Base-by-base conservation (phyloP, 257 asterid genomes). In the Linderniella brevidens region DNA sequence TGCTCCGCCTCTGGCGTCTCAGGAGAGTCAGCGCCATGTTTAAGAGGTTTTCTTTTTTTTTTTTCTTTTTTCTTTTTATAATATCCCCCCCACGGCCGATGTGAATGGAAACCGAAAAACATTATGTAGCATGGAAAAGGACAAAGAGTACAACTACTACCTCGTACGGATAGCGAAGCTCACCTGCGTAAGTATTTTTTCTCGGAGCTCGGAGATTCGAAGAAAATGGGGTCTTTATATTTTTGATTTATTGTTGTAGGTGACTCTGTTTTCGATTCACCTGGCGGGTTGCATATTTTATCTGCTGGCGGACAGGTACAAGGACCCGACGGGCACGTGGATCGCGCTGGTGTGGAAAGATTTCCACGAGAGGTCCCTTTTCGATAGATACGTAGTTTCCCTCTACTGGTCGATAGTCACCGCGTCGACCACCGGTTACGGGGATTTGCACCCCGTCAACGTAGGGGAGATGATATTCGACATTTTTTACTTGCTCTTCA, bases 381-480 rank as follows among this genome's bases (percentile, higher is more conserved):
- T 94, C 96, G 56, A 66, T 49, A 79, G 92, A 6, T 90, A 90
- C 32, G 65, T 85, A 37, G 85, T 96, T 46, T 54, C 99, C 19
- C 64, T 75, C 36, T 90, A 90, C 60, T 90, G 96, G 94, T 82
- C 99, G 57, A 85, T 90, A 65, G 77, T 93, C 6, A 90, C 99
- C 35, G 78, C 85, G 11, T 78, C 99, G 8, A 90, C 99, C 0
- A 87, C 76, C 25, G 99, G 99, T 20, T 90, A 90, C 61, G 99
- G 99, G 37, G 99, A 90, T 73, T 67, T 90, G 51, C 96, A 85
- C 62, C 72, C 99, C 16, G 83, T 60, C 68, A 90, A 90, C 57
- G 77, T 64, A 0, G 62, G 92, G 61, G 99, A 90, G 62, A 90
- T 90, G 96, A 58, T 82, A 46, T 90, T 90, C 17, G 64, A 71